A percentile compares a stretch with the other conserved stretches of the same genome.
Conservation (phyloP, 2,329 filamentous ascomycete genomes). For the Bimuria novae-zelandiae region DNA sequence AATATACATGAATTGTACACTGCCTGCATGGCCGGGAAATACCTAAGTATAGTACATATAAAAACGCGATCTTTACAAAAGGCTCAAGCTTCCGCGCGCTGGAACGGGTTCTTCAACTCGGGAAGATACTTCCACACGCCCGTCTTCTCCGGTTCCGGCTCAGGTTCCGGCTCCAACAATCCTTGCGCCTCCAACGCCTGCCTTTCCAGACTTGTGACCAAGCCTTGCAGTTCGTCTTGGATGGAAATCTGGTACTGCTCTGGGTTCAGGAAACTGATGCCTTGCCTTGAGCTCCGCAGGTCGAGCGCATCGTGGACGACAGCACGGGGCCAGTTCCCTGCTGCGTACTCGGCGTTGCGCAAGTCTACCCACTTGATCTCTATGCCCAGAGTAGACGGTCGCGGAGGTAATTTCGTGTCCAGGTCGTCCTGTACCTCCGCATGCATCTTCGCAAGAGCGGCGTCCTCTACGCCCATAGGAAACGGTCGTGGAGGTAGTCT, state of each 20-base stretch:
- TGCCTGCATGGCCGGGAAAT: not conserved
- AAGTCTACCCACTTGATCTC: slow-evolving; percentile 42
- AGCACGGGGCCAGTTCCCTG: slow-evolving; percentile 23
- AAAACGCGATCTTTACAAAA: not conserved
- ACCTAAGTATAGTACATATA: slow-evolving; percentile 2
- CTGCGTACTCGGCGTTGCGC: slow-evolving; percentile 36
- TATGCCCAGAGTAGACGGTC: slow-evolving; percentile 32
- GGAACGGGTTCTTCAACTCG: slow-evolving; percentile 24
- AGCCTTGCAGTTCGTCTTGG: slow-evolving; percentile 19
- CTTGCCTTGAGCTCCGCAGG: slow-evolving; percentile 17
- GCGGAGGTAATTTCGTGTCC: slow-evolving; percentile 23
- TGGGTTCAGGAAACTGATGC: slow-evolving; percentile 19
- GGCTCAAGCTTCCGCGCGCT: slow-evolving; percentile 18
- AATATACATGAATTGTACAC: slow-evolving; percentile 6
- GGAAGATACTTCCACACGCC: slow-evolving; percentile 21
- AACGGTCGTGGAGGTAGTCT: slow-evolving; percentile 27
- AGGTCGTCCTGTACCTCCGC: slow-evolving; percentile 23
- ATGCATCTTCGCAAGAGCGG: slow-evolving; percentile 27
- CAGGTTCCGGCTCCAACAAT: not conserved
- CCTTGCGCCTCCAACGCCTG: slow-evolving; percentile 10
- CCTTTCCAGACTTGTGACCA: slow-evolving; percentile 18
- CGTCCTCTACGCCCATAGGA: slow-evolving; percentile 30
- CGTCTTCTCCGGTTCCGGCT: slow-evolving; percentile 13
- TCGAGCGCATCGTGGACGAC: slow-evolving; percentile 29
- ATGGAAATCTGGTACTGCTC: slow-evolving; percentile 28